Percentiles rank a stretch among this genome's conserved stretches.
Conservation (phyloP, 176 grass and related monocot species). For the Tillandsia leiboldiana region DNA sequence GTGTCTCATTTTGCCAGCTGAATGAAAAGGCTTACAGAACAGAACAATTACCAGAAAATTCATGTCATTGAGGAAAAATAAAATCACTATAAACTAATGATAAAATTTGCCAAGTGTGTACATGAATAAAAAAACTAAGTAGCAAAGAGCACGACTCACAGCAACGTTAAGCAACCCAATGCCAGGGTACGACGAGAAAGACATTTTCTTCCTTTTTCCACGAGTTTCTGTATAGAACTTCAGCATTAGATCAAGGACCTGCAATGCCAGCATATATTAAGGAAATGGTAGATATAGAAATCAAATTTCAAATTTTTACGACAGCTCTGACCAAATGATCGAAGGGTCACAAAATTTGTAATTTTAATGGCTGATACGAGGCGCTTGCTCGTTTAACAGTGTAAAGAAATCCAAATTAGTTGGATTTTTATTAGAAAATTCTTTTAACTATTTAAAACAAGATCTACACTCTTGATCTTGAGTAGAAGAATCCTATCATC, state of each 20-base stretch:
- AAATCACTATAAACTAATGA: not conserved
- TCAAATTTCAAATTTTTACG: no score
- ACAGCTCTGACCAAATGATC: no score
- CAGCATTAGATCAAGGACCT: conserved; percentile 72
- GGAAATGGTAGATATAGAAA: conserved; percentile 7
- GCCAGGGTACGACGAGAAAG: conserved; percentile 59
- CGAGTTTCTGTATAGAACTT: conserved; percentile 49
- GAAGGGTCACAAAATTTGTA: no score
- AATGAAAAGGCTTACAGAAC: no score
- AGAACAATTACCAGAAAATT: no score
- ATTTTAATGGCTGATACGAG: no score
- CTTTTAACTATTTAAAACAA: not conserved
- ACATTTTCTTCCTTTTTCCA: conserved; percentile 42
- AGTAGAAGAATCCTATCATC: no score
- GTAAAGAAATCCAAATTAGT: no score
- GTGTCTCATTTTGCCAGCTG: not conserved
- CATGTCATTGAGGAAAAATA: not conserved
- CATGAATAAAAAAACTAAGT: conserved; percentile 9
- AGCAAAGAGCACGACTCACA: conserved; percentile 43
- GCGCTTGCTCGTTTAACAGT: no score
- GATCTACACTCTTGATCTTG: no score
- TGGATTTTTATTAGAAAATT: no score
- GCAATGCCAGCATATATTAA: conserved; percentile 22
- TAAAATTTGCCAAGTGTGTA: not conserved
- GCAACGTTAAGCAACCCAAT: conserved; percentile 87